Conservation (phyloP, 2,329 filamentous ascomycete species). For the Calonectria fujianensis region DNA sequence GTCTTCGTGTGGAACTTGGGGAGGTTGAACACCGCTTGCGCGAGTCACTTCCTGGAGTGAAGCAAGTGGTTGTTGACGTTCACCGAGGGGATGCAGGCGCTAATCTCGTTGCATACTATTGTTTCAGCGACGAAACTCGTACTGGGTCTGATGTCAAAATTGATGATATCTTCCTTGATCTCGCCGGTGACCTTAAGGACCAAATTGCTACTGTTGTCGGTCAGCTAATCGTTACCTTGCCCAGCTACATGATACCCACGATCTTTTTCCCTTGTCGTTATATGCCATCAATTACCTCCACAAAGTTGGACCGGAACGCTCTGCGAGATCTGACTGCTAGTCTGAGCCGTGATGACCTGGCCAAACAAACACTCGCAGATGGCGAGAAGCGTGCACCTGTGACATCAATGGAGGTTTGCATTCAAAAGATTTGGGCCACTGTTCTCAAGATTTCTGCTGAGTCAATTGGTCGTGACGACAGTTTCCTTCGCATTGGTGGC, state of each 20-base stretch:
- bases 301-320: constrained; percentile 43
- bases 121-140: not conserved
- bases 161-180: not conserved
- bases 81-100: not conserved
- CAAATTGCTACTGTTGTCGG: not conserved
- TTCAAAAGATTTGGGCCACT: constrained; percentile 58
- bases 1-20: not conserved
- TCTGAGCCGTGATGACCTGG: constrained; percentile 38
- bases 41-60: not conserved
- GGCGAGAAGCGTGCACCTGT: not conserved
- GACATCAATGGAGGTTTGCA: constrained; percentile 2
- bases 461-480: constrained; percentile 45
- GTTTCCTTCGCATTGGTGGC: constrained; percentile 41
- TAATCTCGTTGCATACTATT: not conserved
- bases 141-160: not conserved
- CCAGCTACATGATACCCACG: constrained; percentile 45
- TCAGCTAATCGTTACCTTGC: constrained; percentile 26
- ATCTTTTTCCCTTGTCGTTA: constrained; percentile 39
- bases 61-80: constrained; percentile 1
- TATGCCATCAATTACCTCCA: constrained; percentile 41
- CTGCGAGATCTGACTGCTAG: constrained; percentile 32
- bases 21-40: constrained; percentile 3
- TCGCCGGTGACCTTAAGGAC: not conserved
- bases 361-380: constrained; percentile 7
- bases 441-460: constrained; percentile 52